These are phyloP conservation scores for Lignosus rhinocerotis DNA, from an alignment of 1,284 basidiomycete genomes.

Conservation along the genomic window DNA sequence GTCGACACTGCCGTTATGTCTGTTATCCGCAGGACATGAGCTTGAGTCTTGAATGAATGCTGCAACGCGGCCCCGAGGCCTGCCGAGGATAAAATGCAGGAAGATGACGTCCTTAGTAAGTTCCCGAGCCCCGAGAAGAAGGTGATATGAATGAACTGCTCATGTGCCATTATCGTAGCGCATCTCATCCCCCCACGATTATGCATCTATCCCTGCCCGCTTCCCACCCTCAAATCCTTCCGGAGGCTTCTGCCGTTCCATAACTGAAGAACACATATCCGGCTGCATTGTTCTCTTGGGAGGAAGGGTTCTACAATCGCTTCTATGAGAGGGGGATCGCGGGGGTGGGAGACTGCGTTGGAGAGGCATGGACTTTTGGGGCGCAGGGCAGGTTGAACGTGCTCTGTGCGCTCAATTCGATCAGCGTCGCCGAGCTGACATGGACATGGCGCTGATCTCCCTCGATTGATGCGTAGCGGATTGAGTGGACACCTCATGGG, in stretches of 20 bases:
- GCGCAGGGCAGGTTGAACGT: conserved; percentile 7
- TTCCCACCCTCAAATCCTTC: conserved; percentile 16
- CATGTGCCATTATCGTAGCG: conserved; percentile 16
- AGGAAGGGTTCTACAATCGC: not conserved
- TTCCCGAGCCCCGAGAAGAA: conserved; percentile 2
- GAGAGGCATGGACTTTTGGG: not conserved
- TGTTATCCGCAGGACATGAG: not conserved
- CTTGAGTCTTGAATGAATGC: conserved; percentile 1
- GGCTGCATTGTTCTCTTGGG: not conserved
- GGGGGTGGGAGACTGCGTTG: not conserved
- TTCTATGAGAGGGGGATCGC: not conserved
- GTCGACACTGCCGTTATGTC: not conserved
- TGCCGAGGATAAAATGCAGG: conserved; percentile 1
- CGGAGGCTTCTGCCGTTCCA: conserved; percentile 6
- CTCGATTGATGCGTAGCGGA: conserved; percentile 10
- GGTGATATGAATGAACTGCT: conserved; percentile 5
- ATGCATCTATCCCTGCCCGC: not conserved
- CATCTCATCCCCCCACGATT: conserved; percentile 8
- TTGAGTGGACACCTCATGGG: conserved; percentile 6
- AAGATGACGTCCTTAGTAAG: conserved; percentile 3
- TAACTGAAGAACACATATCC: not conserved
- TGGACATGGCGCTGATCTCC: conserved; percentile 18
- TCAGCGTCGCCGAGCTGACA: conserved; percentile 17
- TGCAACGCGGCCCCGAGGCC: not conserved
- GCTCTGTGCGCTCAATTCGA: conserved; percentile 8